Conservation (phyloP, 495 filamentous ascomycete species). For the Aspergillus olivimuriae region DNA sequence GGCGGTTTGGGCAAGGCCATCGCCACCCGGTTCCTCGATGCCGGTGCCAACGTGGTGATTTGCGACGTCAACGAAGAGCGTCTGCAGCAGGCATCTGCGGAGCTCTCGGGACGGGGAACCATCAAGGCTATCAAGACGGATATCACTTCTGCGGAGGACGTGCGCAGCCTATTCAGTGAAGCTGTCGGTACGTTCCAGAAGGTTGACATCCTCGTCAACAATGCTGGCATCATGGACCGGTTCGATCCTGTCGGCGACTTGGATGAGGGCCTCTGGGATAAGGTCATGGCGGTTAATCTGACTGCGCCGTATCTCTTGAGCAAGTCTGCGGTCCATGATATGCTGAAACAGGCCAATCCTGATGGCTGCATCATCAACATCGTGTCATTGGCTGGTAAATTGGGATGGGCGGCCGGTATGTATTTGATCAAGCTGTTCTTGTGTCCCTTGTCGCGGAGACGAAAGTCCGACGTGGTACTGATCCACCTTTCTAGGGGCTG, state of each 20-base stretch:
- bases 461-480: no score
- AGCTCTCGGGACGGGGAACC: conserved; percentile 27
- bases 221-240: conserved; percentile 49
- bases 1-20: conserved; percentile 50
- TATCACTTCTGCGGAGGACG: conserved; percentile 28
- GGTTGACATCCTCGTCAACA: conserved; percentile 38
- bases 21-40: conserved; percentile 34
- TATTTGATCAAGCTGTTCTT: conserved; percentile 1
- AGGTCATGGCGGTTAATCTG: conserved; percentile 52
- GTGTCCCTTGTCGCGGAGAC: conserved; percentile 12
- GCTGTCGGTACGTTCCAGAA: conserved; percentile 26
- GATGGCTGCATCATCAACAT: conserved; percentile 35
- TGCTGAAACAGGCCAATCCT: conserved; percentile 22
- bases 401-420: conserved; percentile 29
- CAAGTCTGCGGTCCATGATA: conserved; percentile 46
- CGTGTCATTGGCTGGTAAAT: conserved; percentile 29
- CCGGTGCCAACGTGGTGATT: conserved; percentile 40
- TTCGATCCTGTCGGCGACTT: conserved; percentile 49
- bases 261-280: conserved; percentile 48
- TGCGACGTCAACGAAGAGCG: conserved; percentile 42
- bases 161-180: conserved; percentile 29
- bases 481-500: conserved; percentile 42
- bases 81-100: conserved; percentile 34
- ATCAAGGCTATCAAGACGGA: conserved; percentile 36
- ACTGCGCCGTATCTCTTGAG: conserved; percentile 50